These are phyloP conservation scores for Leucaena leucocephala DNA, from an alignment of 306 rosid genomes.

Conservation along the genomic window DNA sequence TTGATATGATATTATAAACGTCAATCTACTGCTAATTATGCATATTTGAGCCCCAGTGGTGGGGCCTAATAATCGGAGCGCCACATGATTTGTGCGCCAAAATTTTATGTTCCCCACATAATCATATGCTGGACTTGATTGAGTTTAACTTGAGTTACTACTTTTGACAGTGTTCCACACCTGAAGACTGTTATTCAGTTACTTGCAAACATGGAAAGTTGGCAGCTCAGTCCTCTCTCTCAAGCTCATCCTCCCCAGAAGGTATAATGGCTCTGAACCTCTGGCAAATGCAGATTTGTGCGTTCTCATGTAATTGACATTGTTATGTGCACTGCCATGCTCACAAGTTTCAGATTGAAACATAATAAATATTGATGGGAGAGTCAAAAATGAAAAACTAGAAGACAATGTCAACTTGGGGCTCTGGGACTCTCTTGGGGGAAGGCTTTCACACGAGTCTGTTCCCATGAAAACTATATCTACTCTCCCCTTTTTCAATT, in stretches of 20 bases:
- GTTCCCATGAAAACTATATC: conserved; percentile 13
- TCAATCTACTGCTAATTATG: conserved; percentile 18
- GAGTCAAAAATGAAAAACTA: conserved; percentile 4
- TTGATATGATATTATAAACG: background rate
- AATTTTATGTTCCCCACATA: background rate
- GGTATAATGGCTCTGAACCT: conserved; percentile 50
- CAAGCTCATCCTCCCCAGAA: conserved; percentile 47
- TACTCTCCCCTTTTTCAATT: background rate
- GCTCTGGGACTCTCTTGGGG: background rate
- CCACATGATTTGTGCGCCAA: conserved; percentile 2
- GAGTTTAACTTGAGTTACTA: conserved; percentile 30
- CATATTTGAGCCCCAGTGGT: background rate
- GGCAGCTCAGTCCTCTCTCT: conserved; percentile 66
- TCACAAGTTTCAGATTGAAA: background rate
- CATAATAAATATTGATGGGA: conserved; percentile 14
- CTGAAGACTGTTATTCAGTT: conserved; percentile 75
- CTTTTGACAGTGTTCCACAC: conserved; percentile 66
- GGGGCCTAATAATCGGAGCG: background rate
- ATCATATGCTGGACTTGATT: background rate
- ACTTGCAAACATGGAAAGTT: conserved; percentile 83
- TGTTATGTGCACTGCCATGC: background rate
- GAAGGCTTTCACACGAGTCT: conserved; percentile 10
- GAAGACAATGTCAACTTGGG: background rate
- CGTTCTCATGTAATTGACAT: background rate
- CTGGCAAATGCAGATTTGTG: conserved; percentile 4